These are phyloP conservation scores for Mycogone perniciosa DNA, from an alignment of 2,329 filamentous ascomycete genomes.

Conservation along the genomic window DNA sequence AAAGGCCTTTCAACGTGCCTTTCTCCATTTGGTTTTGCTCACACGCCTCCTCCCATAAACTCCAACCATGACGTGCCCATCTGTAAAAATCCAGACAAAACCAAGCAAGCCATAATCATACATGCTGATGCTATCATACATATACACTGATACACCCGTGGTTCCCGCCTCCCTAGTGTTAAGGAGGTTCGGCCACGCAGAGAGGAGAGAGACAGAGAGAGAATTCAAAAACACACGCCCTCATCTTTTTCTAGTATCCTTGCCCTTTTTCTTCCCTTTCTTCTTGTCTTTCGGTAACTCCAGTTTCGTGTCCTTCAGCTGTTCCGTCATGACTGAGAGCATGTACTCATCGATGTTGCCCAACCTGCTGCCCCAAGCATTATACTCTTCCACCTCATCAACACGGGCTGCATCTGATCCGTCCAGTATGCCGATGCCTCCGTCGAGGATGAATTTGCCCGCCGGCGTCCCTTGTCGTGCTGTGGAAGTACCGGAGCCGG, in stretches of 20 bases:
- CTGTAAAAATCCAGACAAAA: neutral
- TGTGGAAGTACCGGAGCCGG: constrained; percentile 44
- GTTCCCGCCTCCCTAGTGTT: too few relatives aligned
- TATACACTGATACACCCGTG: neutral
- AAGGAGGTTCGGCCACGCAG: neutral
- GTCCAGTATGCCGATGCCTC: constrained; percentile 21
- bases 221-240: neutral
- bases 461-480: constrained; percentile 47
- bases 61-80: neutral
- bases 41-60: neutral
- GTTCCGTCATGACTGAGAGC: constrained; percentile 59
- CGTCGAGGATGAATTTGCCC: constrained; percentile 29
- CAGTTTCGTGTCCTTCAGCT: constrained; percentile 52
- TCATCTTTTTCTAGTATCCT: constrained; percentile 48
- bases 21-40: too few relatives aligned
- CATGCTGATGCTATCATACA: neutral
- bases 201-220: neutral
- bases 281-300: constrained; percentile 61
- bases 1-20: too few relatives aligned
- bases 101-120: neutral
- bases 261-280: constrained; percentile 54
- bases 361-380: constrained; percentile 53
- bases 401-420: constrained; percentile 27
- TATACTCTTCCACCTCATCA: constrained; percentile 43
- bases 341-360: constrained; percentile 69